phyloP scores from a whole-genome alignment of 192 early-diverging fungal genomes.

The Jimgerdemannia flammicorona region DNA sequence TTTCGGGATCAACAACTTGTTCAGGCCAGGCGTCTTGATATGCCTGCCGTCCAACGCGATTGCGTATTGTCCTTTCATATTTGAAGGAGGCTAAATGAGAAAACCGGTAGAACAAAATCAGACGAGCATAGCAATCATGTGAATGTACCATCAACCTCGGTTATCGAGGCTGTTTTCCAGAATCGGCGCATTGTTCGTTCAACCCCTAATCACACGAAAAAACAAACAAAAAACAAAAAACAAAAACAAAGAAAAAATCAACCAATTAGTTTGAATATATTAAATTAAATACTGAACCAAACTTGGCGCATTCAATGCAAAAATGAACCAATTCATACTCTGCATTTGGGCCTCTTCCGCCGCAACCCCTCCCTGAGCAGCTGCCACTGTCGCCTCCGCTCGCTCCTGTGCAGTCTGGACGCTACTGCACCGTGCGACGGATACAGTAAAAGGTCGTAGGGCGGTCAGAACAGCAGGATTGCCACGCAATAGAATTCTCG shows the following conservation, averaged over 20 bases:
- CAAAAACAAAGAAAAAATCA: too few species aligned
- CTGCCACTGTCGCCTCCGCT: not conserved
- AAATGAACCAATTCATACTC: not conserved
- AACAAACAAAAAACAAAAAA: not conserved
- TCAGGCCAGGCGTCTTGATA: constrained; percentile 81
- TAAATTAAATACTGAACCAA: too few species aligned
- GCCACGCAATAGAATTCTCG: too few species aligned
- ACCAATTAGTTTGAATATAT: too few species aligned
- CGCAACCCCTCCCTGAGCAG: not conserved
- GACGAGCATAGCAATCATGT: too few species aligned
- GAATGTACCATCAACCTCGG: constrained; percentile 39
- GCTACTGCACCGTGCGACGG: not conserved
- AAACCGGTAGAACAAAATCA: too few species aligned
- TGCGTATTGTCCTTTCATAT: constrained; percentile 30
- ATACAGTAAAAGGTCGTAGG: not conserved
- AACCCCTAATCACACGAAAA: constrained; percentile 25
- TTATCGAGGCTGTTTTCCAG: constrained; percentile 54
- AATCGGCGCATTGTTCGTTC: constrained; percentile 56
- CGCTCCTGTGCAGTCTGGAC: not conserved
- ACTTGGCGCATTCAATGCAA: too few species aligned
- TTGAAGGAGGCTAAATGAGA: too few species aligned
- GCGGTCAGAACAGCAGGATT: not conserved
- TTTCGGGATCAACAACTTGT: constrained; percentile 54
- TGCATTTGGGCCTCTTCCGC: not conserved
- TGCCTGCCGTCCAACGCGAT: constrained; percentile 75